Evolutionary conservation across 2,329 filamentous ascomycete genomes (phyloP).

Genomic region (Blastomyces emzantsi): DNA sequence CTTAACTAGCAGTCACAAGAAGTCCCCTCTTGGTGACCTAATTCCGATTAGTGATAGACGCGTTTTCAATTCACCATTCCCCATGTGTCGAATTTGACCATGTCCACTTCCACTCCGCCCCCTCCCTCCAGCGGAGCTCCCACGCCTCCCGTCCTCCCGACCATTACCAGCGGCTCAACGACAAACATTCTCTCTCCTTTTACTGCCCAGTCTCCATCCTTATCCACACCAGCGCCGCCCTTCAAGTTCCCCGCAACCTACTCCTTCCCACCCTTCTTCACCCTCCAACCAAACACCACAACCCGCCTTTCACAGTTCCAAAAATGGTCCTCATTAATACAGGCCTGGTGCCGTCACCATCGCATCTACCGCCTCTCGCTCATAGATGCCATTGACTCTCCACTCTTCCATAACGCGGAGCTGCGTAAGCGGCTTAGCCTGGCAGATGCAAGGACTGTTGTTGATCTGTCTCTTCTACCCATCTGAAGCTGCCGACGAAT

Average conservation of each 20-base stretch:
- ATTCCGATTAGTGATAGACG: not conserved
- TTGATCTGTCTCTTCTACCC: too few relatives aligned
- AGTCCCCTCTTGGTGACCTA: not conserved
- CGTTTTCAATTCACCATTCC: not conserved
- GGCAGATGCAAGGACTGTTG: constrained; percentile 44
- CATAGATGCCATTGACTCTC: constrained; percentile 49
- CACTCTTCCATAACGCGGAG: constrained; percentile 46
- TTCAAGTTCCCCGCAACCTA: constrained; percentile 37
- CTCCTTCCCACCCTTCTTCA: constrained; percentile 47
- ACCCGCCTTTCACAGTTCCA: constrained; percentile 48
- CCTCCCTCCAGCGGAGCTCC: constrained; percentile 8
- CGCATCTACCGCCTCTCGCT: constrained; percentile 67
- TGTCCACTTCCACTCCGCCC: not conserved
- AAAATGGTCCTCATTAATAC: constrained; percentile 82
- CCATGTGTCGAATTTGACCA: not conserved
- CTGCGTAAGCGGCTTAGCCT: constrained; percentile 41
- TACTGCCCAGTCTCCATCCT: not conserved
- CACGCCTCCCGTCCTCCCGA: constrained; percentile 11
- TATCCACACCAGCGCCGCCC: not conserved
- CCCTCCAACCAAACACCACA: constrained; percentile 38
- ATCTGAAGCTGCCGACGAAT: too few relatives aligned
- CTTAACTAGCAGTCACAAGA: not conserved
- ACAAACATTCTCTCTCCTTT: not conserved
- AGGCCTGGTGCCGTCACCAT: constrained; percentile 71
- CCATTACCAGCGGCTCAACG: constrained; percentile 7